Base-by-base conservation (phyloP, 2,329 filamentous ascomycete genomes). In the Penicillium frequentans region DNA sequence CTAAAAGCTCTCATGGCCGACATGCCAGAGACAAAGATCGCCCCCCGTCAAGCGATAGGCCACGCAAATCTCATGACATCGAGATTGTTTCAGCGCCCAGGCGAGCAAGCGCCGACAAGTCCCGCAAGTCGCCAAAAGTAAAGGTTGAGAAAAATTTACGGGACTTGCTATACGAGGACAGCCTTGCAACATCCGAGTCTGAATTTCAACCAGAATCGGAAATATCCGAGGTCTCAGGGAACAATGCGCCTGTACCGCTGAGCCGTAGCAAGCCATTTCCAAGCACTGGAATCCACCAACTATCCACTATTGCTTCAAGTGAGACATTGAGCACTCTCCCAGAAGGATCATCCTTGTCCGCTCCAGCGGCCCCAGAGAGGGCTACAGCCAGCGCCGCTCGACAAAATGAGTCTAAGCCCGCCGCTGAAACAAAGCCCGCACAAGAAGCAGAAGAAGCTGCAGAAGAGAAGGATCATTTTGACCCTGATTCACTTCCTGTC, bases 301-400 rank as follows among this genome's bases (percentile, higher is more conserved):
- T 86, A 2, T 85, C 84, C 8, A 86, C 84, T 0, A 86, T 86
- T 58, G 81, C 77, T 8, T 86, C 84, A 5, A 79, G 81, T 13
- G 82, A 86, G 44, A 83, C 82, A 1, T 73, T 83, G 56, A 75
- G 72, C 29, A 75, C 75, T 24, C 54, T 61, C 6, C 65, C 55
- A 10, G 66, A 70, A 23, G 56, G 46, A 54, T 57, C 63, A 31
- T 49, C 62, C 3, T 49, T 64, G 45, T 58, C 52, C 1, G 49
- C 48, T 24, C 46, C 48, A 21, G 21, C 52, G 5, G 37, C 55
- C 58, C n/a, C 46, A 21, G 26, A 49, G 29, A 42, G 58, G 47
- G 35, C 21, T 7, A 21, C 35, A 23, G 47, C 31, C 14, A 24
- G 13, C 50, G 6, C 10, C 43, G 4, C 48, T 31, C n/a, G 55